These are phyloP conservation scores for Rheum nobile DNA, from an alignment of 148 eudicot genomes.

Conservation along the genomic window DNA sequence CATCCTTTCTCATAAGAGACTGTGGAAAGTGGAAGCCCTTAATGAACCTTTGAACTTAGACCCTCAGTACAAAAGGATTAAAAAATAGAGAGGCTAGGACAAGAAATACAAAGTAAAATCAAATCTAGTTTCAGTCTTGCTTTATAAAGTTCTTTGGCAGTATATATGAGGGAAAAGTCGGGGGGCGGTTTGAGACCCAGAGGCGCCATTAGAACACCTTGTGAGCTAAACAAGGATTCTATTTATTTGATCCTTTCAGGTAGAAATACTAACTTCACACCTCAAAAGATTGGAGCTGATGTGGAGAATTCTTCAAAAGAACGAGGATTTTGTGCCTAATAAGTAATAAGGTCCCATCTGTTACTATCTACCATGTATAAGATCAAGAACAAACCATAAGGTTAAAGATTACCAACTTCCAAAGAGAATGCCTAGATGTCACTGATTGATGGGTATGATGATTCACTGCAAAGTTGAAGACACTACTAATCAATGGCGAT, in stretches of 20 bases:
- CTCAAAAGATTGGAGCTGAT: not conserved
- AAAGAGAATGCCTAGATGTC: no score
- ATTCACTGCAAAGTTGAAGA: not conserved
- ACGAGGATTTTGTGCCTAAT: not conserved
- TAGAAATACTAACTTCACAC: not conserved
- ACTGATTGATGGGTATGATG: not conserved
- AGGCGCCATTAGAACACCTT: not conserved
- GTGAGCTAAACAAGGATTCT: not conserved
- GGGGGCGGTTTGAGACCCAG: not conserved
- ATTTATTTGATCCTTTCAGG: not conserved
- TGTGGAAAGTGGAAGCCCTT: not conserved
- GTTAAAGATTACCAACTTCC: not conserved
- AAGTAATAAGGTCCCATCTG: not conserved
- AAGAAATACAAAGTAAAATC: not conserved
- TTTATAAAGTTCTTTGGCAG: constrained; percentile 6
- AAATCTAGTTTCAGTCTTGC: not conserved
- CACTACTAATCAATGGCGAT: constrained; percentile 66
- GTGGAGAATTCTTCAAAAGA: not conserved
- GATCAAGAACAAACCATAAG: not conserved
- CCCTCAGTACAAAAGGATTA: not conserved
- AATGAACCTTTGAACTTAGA: not conserved
- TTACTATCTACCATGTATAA: constrained; percentile 3
- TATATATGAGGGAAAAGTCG: not conserved
- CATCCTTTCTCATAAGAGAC: not conserved
- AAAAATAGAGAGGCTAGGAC: not conserved